Base-by-base conservation (phyloP, 345 rosid species). In the Eucalyptus rudis region DNA sequence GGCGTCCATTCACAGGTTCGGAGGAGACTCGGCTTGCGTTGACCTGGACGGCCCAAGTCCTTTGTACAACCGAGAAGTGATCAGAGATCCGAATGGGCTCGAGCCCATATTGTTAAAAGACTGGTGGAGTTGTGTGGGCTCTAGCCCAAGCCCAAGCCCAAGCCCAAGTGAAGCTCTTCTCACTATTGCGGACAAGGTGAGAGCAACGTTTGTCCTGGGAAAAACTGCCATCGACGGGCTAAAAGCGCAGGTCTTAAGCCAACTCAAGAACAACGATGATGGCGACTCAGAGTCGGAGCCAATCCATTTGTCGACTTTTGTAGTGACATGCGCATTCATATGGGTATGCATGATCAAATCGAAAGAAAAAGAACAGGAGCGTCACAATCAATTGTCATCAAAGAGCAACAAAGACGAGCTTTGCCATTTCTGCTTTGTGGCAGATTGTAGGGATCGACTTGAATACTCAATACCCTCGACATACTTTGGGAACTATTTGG, bases 401-500 rank as follows among this genome's bases (percentile, higher is more conserved):
- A 3, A 87, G 29, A 68, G 12, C 14, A 17, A 4, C 7, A 19
- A 45, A 3, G 14, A 33, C 24, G 4, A 88, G 10, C 44, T 64
- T 6, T 51, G 29, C 43, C 5, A 27, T 12, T 86, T 89, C 13
- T 1, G 8, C 36, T 66, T 89, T 10, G 40, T 43, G 3, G 90
- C 90, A 1, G 88, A 89, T 13, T 89, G 90, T 11, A 33, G 88
- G 29, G 29, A 66, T 17, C 89, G 95, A 8, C 88, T 86, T 1
- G 87, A 40, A 25, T 14, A 29, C 45, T 31, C 86, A 2, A 62
- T 93, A 25, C 91, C 92, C 7, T 59, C 31, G 22, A 88, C 87
- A 5, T 93, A 92, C 31, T 91, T 92, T 5, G 95, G 95, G 3
- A 94, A 94, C 44, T 91, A 93, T 36, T 22, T 93, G 7, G 88